phyloP scores from a whole-genome alignment of 768 basidiomycete species.

The Mycena galopus region DNA sequence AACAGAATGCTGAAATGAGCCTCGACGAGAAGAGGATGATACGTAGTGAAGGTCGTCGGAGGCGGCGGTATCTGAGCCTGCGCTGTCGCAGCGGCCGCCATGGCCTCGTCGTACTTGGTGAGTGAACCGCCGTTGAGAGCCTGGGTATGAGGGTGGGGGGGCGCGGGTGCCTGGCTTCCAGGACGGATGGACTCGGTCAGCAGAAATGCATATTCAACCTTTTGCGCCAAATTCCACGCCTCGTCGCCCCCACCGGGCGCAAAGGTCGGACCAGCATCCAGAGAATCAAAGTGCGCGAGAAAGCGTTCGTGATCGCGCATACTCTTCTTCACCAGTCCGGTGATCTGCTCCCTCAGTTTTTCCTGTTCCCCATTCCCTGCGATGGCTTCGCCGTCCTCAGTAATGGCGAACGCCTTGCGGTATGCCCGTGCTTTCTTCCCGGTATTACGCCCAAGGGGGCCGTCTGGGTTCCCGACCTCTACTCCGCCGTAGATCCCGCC shows the following conservation, averaged over 20 bases:
- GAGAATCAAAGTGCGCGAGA: slow-evolving; percentile 83
- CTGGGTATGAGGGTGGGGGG: slow-evolving; percentile 33
- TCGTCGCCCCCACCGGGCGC: slow-evolving; percentile 48
- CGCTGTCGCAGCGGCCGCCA: not conserved
- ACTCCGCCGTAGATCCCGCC: slow-evolving; percentile 87
- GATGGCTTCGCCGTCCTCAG: slow-evolving; percentile 20
- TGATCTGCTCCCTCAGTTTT: slow-evolving; percentile 71
- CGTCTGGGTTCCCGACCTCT: slow-evolving; percentile 85
- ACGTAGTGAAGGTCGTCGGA: slow-evolving; percentile 84
- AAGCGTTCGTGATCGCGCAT: slow-evolving; percentile 90
- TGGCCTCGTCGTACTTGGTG: slow-evolving; percentile 10
- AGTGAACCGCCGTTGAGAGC: slow-evolving; percentile 23
- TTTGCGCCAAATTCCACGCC: slow-evolving; percentile 57
- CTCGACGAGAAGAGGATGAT: slow-evolving; percentile 91
- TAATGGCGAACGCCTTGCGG: slow-evolving; percentile 62
- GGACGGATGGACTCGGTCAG: slow-evolving; percentile 78
- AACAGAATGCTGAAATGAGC: slow-evolving; percentile 86
- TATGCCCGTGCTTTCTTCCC: slow-evolving; percentile 77
- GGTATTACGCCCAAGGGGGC: slow-evolving; percentile 73
- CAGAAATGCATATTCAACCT: slow-evolving; percentile 75
- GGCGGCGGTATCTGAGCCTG: slow-evolving; percentile 50
- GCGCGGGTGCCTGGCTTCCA: slow-evolving; percentile 57
- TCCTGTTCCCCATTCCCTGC: slow-evolving; percentile 46
- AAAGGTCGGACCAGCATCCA: slow-evolving; percentile 60
- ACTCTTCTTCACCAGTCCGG: slow-evolving; percentile 74